Percentiles rank a stretch among this genome's conserved stretches.
Evolutionary conservation across 768 basidiomycete genomes (phyloP).

Genomic region (Solioccasus polychromus): DNA sequence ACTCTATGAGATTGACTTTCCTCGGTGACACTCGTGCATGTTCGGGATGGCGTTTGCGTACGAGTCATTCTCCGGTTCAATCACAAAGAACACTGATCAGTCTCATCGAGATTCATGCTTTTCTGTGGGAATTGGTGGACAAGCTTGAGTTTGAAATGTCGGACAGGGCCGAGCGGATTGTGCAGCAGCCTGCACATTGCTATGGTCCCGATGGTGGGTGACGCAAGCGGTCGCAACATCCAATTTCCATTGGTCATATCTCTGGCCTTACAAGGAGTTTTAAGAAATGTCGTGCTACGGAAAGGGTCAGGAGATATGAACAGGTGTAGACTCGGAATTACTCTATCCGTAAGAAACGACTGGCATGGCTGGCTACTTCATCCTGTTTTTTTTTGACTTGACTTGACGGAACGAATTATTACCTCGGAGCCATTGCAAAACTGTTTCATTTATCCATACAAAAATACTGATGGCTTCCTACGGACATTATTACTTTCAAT

Average conservation of each 20-base stretch:
- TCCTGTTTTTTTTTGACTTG: no score
- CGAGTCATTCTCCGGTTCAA: background rate
- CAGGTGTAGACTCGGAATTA: no score
- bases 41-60: constrained; percentile 29
- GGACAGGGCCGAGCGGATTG: constrained; percentile 24
- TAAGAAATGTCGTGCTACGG: no score
- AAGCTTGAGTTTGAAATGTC: constrained; percentile 48
- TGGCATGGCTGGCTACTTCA: no score
- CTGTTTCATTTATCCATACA: no score
- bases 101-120: constrained; percentile 53
- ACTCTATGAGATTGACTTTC: constrained; percentile 15
- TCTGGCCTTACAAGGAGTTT: constrained; percentile 1
- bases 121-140: constrained; percentile 51
- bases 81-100: constrained; percentile 16
- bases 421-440: no score
- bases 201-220: constrained; percentile 35
- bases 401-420: no score
- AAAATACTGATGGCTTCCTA: no score
- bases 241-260: constrained; percentile 28
- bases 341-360: no score
- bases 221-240: constrained; percentile 29
- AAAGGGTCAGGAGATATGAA: no score
- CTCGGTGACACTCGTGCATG: constrained; percentile 12
- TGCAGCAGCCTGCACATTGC: constrained; percentile 27
- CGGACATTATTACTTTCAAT: no score